Conservation (phyloP, 345 rosid species). For the Murraya koenigii region DNA sequence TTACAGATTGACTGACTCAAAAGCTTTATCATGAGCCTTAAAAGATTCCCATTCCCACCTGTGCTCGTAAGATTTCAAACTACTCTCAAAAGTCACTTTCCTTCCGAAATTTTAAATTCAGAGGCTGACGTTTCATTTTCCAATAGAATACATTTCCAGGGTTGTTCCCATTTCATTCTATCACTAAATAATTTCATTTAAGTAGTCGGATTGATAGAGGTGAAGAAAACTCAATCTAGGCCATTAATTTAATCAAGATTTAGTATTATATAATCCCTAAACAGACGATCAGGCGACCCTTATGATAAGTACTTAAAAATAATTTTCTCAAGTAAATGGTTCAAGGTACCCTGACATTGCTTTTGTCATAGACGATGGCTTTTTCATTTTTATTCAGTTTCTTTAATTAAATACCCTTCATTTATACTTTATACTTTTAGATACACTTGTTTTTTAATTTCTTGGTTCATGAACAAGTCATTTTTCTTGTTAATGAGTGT, state of each 20-base stretch:
- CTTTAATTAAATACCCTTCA: constrained; percentile 3
- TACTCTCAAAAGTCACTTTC: constrained; percentile 22
- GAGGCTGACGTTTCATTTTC: constrained; percentile 20
- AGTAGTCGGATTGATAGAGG: constrained; percentile 13
- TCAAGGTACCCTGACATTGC: constrained; percentile 15
- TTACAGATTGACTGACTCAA: not conserved
- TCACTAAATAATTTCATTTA: not conserved
- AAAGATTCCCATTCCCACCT: constrained; percentile 20
- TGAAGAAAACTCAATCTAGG: not conserved
- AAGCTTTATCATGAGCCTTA: not conserved
- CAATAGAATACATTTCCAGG: constrained; percentile 13
- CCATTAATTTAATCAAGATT: not conserved
- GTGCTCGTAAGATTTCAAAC: not conserved
- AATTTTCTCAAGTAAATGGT: not conserved
- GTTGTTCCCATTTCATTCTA: constrained; percentile 11
- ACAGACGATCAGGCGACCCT: not conserved
- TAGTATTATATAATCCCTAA: not conserved
- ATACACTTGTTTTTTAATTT: constrained; percentile 2
- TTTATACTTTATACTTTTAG: not conserved
- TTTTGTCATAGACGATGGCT: constrained; percentile 21
- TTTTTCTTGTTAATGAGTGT: constrained; percentile 1
- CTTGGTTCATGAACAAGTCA: not conserved
- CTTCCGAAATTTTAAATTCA: constrained; percentile 13
- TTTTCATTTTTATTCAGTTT: constrained; percentile 1
- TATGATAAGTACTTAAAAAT: not conserved